phyloP scores from a whole-genome alignment of 495 filamentous ascomycete species.

The Podospora bellae-mahoneyi region DNA sequence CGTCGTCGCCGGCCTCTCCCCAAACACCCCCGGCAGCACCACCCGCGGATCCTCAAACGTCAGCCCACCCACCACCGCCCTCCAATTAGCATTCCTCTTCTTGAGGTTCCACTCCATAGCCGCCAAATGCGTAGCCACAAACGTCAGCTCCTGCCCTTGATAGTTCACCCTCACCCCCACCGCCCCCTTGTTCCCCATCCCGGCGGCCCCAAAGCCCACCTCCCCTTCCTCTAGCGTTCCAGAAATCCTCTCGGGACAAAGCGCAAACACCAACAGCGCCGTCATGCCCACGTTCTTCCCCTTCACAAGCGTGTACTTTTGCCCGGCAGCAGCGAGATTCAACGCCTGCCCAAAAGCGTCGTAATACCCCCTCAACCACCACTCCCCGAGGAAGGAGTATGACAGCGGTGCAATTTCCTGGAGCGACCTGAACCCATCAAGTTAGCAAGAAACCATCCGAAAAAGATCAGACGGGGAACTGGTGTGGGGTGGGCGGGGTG shows the following conservation, averaged over 20 bases:
- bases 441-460: not conserved
- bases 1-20: slow-evolving; percentile 16
- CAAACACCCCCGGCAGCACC: slow-evolving; percentile 25
- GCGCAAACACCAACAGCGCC: slow-evolving; percentile 75
- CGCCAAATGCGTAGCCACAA: slow-evolving; percentile 85
- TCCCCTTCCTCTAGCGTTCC: slow-evolving; percentile 63
- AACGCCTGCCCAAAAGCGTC: slow-evolving; percentile 64
- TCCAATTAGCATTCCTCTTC: slow-evolving; percentile 81
- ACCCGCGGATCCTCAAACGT: slow-evolving; percentile 59
- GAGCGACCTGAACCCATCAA: slow-evolving; percentile 52
- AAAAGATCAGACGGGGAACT: not conserved
- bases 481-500: not conserved
- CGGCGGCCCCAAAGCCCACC: slow-evolving; percentile 73
- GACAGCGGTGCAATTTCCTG: slow-evolving; percentile 88
- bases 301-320: slow-evolving; percentile 46
- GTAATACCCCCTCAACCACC: slow-evolving; percentile 73
- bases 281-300: slow-evolving; percentile 82
- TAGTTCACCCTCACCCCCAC: slow-evolving; percentile 64
- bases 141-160: slow-evolving; percentile 61
- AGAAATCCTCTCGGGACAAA: slow-evolving; percentile 50
- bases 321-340: slow-evolving; percentile 48
- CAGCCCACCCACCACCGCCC: slow-evolving; percentile 69
- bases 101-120: slow-evolving; percentile 71
- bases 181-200: slow-evolving; percentile 94
- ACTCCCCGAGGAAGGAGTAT: slow-evolving; percentile 81